Conservation (phyloP, 2,329 filamentous ascomycete genomes). For the Fusarium sororula region DNA sequence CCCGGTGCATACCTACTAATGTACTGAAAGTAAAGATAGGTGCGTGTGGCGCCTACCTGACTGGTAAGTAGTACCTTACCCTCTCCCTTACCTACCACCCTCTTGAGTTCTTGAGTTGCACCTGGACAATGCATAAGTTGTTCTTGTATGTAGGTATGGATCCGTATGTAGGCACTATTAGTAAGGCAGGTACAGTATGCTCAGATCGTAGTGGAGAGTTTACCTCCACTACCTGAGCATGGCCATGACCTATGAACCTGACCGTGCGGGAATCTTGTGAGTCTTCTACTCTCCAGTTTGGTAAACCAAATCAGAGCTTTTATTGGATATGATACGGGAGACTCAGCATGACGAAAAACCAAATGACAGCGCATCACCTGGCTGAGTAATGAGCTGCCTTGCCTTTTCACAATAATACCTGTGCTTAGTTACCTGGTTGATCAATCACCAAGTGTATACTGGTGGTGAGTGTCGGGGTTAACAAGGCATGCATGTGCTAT, state of each 20-base stretch:
- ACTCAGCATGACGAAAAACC: background rate
- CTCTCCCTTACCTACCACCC: background rate
- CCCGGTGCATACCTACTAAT: background rate
- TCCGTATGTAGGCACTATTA: background rate
- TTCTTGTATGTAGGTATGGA: background rate
- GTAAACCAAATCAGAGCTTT: background rate
- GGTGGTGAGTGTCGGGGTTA: background rate
- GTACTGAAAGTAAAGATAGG: background rate
- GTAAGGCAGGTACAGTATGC: background rate
- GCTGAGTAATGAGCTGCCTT: background rate
- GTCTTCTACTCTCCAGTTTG: background rate
- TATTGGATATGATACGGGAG: slow-evolving; percentile 9
- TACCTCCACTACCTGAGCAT: background rate
- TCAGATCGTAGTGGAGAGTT: background rate
- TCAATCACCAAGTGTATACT: background rate
- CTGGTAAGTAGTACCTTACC: background rate
- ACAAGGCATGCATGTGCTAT: background rate
- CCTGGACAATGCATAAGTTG: background rate
- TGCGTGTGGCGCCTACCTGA: background rate
- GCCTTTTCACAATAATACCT: background rate
- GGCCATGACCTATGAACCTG: background rate
- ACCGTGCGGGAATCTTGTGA: slow-evolving; percentile 13
- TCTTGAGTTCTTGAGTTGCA: background rate
- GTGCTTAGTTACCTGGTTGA: background rate
- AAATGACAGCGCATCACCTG: background rate